Percentiles rank a stretch among this genome's conserved stretches.
Evolutionary conservation across 352 stramenopile species (phyloP).

Genomic region (Phytophthora nicotianae): DNA sequence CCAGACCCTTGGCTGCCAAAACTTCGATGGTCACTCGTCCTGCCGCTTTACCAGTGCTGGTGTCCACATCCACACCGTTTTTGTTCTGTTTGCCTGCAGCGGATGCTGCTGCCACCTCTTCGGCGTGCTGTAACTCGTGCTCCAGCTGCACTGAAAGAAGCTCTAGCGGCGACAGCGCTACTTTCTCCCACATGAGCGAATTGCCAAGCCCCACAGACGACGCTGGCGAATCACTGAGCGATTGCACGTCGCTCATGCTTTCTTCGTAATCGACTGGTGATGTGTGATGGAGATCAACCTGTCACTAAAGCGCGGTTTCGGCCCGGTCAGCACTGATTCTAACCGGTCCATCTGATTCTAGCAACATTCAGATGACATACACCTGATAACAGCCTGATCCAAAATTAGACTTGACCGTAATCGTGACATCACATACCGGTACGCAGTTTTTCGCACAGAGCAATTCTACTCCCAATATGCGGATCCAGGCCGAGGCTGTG

Average conservation of each 20-base stretch:
- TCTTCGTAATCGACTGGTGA: slow-evolving; percentile 20
- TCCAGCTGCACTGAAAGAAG: slow-evolving; percentile 75
- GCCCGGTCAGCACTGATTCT: slow-evolving; percentile 23
- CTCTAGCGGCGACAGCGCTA: slow-evolving; percentile 75
- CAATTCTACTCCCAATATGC: slow-evolving; percentile 24
- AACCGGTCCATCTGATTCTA: slow-evolving; percentile 22
- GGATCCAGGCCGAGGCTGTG: slow-evolving; percentile 26
- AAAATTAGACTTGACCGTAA: slow-evolving; percentile 12
- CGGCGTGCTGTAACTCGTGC: slow-evolving; percentile 61
- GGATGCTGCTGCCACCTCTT: slow-evolving; percentile 43
- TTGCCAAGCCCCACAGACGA: slow-evolving; percentile 54
- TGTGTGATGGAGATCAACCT: slow-evolving; percentile 30
- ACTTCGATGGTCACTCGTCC: slow-evolving; percentile 63
- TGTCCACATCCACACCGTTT: slow-evolving; percentile 72
- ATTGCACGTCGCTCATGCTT: slow-evolving; percentile 54
- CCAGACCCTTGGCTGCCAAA: slow-evolving; percentile 44
- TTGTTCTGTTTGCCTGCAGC: slow-evolving; percentile 63
- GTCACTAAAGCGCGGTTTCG: slow-evolving; percentile 9
- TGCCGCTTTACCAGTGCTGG: slow-evolving; percentile 58
- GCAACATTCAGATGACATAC: slow-evolving; percentile 11
- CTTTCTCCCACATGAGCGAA: slow-evolving; percentile 81
- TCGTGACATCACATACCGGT: background rate
- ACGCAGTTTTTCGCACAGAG: slow-evolving; percentile 9
- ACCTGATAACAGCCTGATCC: slow-evolving; percentile 10
- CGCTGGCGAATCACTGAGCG: slow-evolving; percentile 45